Conservation (phyloP, 768 basidiomycete species). For the Lenzites betulinus region DNA sequence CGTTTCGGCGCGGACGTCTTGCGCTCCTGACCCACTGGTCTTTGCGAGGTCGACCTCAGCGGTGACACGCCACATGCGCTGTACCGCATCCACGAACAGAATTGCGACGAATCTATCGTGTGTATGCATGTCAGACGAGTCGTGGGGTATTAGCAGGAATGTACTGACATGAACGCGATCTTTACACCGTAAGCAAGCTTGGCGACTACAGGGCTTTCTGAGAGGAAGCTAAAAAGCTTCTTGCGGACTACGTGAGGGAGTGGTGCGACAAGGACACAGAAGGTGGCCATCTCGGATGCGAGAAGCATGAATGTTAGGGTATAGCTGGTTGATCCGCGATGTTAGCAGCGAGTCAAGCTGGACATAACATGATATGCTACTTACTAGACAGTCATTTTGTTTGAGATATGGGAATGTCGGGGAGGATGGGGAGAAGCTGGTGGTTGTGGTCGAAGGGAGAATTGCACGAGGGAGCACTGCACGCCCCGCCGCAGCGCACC, state of each 20-base stretch:
- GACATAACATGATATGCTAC: slow-evolving; percentile 10
- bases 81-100: slow-evolving; percentile 88
- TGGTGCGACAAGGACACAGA: slow-evolving; percentile 81
- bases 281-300: slow-evolving; percentile 83
- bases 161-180: slow-evolving; percentile 85
- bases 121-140: background rate
- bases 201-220: slow-evolving; percentile 68
- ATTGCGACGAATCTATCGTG: slow-evolving; percentile 72
- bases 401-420: background rate
- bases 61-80: slow-evolving; percentile 85
- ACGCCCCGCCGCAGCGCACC: slow-evolving; percentile 10
- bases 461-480: background rate
- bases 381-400: slow-evolving; percentile 53
- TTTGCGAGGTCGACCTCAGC: slow-evolving; percentile 74
- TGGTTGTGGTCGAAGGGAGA: slow-evolving; percentile 1
- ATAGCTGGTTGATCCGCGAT: slow-evolving; percentile 51
- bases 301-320: slow-evolving; percentile 80
- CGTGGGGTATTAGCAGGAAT: too few relatives aligned
- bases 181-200: slow-evolving; percentile 91
- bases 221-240: slow-evolving; percentile 69
- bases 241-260: slow-evolving; percentile 78
- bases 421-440: slow-evolving; percentile 2
- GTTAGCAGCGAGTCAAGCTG: background rate
- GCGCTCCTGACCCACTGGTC: slow-evolving; percentile 46
- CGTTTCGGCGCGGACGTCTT: slow-evolving; percentile 79